A percentile compares a stretch with the other conserved stretches of the same genome.
Conservation (phyloP, 2,329 filamentous ascomycete species). For the Ophiostoma quercus region DNA sequence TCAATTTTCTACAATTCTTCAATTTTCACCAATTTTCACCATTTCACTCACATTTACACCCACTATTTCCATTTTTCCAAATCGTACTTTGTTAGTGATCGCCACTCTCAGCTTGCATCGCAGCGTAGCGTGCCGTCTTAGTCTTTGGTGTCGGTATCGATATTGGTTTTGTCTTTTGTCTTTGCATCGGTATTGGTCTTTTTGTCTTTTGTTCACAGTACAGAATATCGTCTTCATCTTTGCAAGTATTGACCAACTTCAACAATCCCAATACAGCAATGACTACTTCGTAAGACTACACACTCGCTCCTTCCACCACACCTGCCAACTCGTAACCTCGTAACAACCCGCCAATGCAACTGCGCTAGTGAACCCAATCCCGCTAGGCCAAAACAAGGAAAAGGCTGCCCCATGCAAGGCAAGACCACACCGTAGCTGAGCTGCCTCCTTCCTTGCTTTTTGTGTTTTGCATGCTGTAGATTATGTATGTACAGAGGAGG, state of each 20-base stretch:
- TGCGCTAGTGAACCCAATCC: conserved; percentile 16
- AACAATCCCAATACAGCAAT: no score
- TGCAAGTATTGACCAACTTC: no score
- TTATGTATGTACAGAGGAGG: no score
- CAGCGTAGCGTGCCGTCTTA: conserved; percentile 2
- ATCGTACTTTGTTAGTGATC: conserved; percentile 3
- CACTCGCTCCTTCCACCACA: neutral
- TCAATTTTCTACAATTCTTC: neutral
- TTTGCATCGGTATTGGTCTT: neutral
- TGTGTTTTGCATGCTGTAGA: conserved; percentile 20
- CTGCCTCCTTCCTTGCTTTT: conserved; percentile 25
- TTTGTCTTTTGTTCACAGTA: no score
- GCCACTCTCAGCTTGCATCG: conserved; percentile 13
- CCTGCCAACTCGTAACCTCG: conserved; percentile 9
- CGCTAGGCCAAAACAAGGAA: conserved; percentile 25
- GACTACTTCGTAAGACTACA: no score
- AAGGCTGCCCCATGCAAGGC: conserved; percentile 20
- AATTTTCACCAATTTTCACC: no score
- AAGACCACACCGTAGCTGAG: conserved; percentile 25
- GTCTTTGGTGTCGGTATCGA: neutral
- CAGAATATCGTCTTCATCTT: no score
- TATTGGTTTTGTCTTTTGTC: neutral
- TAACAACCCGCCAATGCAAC: conserved; percentile 22
- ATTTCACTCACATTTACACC: neutral
- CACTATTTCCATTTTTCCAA: neutral